phyloP scores from a whole-genome alignment of 306 rosid genomes.

The Cajanus cajan region DNA sequence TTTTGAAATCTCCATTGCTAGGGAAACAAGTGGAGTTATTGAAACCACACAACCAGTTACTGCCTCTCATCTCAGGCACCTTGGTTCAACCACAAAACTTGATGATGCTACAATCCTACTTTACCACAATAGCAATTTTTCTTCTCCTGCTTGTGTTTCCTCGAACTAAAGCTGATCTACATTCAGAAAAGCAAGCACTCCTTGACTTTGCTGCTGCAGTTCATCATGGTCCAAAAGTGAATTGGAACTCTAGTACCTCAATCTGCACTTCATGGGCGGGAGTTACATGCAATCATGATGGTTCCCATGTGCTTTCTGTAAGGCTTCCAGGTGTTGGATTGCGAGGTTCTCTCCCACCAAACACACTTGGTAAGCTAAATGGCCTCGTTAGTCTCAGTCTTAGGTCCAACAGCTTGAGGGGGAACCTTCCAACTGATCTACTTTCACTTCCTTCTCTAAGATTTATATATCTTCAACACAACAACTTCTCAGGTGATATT shows the following conservation, averaged over 20 bases:
- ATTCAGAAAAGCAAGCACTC: conserved; percentile 79
- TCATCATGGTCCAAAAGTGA: conserved; percentile 70
- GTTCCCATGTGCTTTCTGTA: conserved; percentile 49
- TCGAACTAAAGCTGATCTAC: conserved; percentile 49
- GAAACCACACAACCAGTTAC: conserved; percentile 23
- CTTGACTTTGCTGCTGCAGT: conserved; percentile 63
- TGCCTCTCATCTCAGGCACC: conserved; percentile 15
- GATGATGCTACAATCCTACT: conserved; percentile 50
- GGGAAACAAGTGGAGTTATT: conserved; percentile 49
- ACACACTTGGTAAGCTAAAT: conserved; percentile 66
- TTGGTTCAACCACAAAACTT: conserved; percentile 24
- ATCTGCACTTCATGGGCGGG: conserved; percentile 82
- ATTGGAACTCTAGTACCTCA: conserved; percentile 61
- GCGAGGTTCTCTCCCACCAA: conserved; percentile 59
- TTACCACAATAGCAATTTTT: conserved; percentile 33
- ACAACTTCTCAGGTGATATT: conserved; percentile 63
- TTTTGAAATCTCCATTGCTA: conserved; percentile 35
- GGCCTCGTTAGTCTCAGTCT: conserved; percentile 70
- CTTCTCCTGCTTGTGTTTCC: conserved; percentile 34
- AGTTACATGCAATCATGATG: conserved; percentile 54
- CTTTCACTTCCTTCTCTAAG: conserved; percentile 68
- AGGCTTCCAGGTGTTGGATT: conserved; percentile 76
- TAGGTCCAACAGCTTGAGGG: conserved; percentile 66
- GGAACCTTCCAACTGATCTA: conserved; percentile 65
- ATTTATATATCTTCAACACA: conserved; percentile 59